These are phyloP conservation scores for Bacterosira constricta DNA, from an alignment of 108 stramenopile species.

Conservation along the genomic window DNA sequence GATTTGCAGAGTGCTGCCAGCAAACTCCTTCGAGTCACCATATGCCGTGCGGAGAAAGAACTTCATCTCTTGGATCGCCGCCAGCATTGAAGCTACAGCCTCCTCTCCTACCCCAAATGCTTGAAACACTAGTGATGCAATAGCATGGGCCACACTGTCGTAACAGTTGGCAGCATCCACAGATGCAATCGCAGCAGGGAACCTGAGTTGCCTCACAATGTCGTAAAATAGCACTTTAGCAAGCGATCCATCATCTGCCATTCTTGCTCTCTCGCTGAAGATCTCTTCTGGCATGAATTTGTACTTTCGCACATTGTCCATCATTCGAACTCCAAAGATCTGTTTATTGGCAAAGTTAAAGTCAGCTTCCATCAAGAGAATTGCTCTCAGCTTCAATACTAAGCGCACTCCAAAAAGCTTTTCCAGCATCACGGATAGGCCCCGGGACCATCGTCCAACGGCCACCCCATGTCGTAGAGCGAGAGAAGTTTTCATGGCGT, in stretches of 20 bases:
- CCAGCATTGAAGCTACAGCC: neutral
- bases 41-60: slow-evolving; percentile 15
- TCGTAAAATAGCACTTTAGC: slow-evolving; percentile 4
- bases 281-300: slow-evolving; percentile 16
- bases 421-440: slow-evolving; percentile 14
- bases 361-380: slow-evolving; percentile 29
- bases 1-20: neutral
- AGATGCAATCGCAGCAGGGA: neutral
- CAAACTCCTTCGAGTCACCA: slow-evolving; percentile 8
- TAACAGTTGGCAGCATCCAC: slow-evolving; percentile 18
- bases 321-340: slow-evolving; percentile 3
- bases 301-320: slow-evolving; percentile 7
- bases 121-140: neutral
- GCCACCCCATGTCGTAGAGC: neutral
- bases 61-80: slow-evolving; percentile 16
- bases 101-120: neutral
- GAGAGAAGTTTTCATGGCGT: neutral
- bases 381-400: slow-evolving; percentile 10
- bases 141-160: slow-evolving; percentile 12
- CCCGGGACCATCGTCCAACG: neutral
- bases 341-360: slow-evolving; percentile 12
- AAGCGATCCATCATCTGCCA: slow-evolving; percentile 8
- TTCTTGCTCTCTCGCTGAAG: slow-evolving; percentile 7
- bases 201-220: neutral
- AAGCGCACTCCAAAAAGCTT: neutral